Percentiles rank a stretch among this genome's conserved stretches.
Conservation (phyloP, 2,329 filamentous ascomycete genomes). For the Aspergillus melleus region DNA sequence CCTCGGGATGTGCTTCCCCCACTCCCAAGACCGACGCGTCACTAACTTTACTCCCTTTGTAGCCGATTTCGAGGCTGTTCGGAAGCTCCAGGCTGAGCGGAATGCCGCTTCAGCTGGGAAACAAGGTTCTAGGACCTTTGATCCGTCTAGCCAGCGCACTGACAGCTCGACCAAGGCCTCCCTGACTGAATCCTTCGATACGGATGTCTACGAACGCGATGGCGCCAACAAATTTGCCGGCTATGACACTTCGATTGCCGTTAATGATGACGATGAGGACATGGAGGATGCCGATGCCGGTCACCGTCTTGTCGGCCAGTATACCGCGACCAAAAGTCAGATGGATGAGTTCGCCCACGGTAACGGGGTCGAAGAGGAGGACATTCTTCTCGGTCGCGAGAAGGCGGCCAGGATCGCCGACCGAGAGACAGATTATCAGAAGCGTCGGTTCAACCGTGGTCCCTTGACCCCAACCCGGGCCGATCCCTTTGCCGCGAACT, state of each 20-base stretch:
- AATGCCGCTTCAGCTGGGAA: slow-evolving; percentile 75
- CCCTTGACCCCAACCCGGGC: slow-evolving; percentile 77
- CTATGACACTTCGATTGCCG: slow-evolving; percentile 86
- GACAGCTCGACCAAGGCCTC: slow-evolving; percentile 87
- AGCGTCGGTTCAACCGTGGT: slow-evolving; percentile 84
- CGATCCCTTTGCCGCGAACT: slow-evolving; percentile 79
- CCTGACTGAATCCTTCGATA: slow-evolving; percentile 83
- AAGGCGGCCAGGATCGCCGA: slow-evolving; percentile 88
- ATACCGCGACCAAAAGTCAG: slow-evolving; percentile 87
- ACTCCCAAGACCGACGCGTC: slow-evolving; percentile 1
- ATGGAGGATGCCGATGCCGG: slow-evolving; percentile 73
- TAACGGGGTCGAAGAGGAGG: slow-evolving; percentile 84
- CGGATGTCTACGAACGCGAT: slow-evolving; percentile 78
- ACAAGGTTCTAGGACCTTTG: slow-evolving; percentile 79
- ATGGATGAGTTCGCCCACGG: slow-evolving; percentile 92
- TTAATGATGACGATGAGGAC: slow-evolving; percentile 74
- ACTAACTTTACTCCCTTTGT: slow-evolving; percentile 23
- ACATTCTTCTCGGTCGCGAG: slow-evolving; percentile 81
- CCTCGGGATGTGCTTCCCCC: neutral
- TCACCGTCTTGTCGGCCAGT: slow-evolving; percentile 84
- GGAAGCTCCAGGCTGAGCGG: slow-evolving; percentile 87
- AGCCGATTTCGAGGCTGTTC: slow-evolving; percentile 85
- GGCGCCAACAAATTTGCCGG: slow-evolving; percentile 79
- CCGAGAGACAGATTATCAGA: slow-evolving; percentile 96
- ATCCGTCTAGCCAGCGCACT: slow-evolving; percentile 75